phyloP scores from a whole-genome alignment of 345 rosid genomes.

The Populus simonii region DNA sequence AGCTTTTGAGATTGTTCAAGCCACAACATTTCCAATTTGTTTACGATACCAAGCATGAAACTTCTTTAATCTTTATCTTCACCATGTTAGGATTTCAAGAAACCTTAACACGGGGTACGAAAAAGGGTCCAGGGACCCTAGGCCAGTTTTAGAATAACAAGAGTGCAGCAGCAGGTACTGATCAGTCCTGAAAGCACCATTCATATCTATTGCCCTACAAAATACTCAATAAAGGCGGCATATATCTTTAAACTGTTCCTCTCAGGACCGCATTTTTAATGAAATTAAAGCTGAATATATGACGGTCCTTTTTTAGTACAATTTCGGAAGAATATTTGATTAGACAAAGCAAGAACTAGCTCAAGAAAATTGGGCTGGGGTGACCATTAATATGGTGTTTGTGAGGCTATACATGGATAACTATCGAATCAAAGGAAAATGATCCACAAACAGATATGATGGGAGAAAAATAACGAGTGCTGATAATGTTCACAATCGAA shows the following conservation, averaged over 20 bases:
- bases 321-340: background rate
- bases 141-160: background rate
- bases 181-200: background rate
- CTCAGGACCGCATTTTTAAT: background rate
- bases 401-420: background rate
- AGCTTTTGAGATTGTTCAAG: too few relatives aligned
- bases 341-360: background rate
- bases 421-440: background rate
- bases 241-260: background rate
- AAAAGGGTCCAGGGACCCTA: background rate
- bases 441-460: background rate
- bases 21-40: too few relatives aligned
- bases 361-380: background rate
- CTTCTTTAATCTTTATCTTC: too few relatives aligned
- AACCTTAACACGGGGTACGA: background rate
- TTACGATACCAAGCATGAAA: too few relatives aligned
- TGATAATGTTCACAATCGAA: background rate
- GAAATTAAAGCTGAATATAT: background rate
- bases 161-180: background rate
- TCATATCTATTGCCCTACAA: background rate
- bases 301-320: background rate
- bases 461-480: background rate
- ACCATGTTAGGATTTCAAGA: background rate
- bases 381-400: background rate
- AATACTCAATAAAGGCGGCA: background rate